Evolutionary conservation across 164 flowering plant species (phyloP).

Genomic region (Euptelea pleiosperma): DNA sequence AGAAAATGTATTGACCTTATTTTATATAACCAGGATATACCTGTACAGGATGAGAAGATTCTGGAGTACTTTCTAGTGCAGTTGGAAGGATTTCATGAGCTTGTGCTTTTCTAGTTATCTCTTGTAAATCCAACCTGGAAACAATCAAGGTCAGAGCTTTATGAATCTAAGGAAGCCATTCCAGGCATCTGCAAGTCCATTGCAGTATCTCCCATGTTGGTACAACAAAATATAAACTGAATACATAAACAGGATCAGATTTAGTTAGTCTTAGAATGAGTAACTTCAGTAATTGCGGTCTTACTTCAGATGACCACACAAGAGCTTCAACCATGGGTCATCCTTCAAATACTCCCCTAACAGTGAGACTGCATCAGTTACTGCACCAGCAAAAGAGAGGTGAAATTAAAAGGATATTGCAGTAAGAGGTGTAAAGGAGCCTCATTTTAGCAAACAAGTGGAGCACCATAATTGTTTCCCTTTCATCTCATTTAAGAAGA

Average conservation of each 20-base stretch:
- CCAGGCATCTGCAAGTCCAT: background rate
- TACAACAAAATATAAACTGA: background rate
- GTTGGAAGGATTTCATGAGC: conserved; percentile 18
- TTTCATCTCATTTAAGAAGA: too few relatives aligned
- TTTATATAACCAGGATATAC: conserved; percentile 18
- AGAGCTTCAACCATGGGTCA: conserved; percentile 75
- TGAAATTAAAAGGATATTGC: background rate
- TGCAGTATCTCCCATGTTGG: background rate
- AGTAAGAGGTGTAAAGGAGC: too few relatives aligned
- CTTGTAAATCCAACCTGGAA: conserved; percentile 50
- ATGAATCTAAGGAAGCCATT: background rate
- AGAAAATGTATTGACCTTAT: background rate
- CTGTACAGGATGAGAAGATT: conserved; percentile 29
- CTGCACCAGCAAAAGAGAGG: conserved; percentile 36
- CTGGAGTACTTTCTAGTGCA: conserved; percentile 25
- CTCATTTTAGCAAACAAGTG: too few relatives aligned
- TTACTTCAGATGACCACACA: conserved; percentile 65
- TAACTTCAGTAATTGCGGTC: background rate
- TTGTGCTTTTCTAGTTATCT: conserved; percentile 25
- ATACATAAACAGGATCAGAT: too few relatives aligned
- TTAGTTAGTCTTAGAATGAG: too few relatives aligned
- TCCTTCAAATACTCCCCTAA: conserved; percentile 80
- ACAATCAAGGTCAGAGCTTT: background rate
- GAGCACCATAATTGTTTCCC: too few relatives aligned
- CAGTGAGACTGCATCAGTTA: conserved; percentile 62